Evolutionary conservation across 805 yeast species (phyloP), one percentile per base, ranked within the genome.

Genomic region (Candida sonorensis): DNA sequence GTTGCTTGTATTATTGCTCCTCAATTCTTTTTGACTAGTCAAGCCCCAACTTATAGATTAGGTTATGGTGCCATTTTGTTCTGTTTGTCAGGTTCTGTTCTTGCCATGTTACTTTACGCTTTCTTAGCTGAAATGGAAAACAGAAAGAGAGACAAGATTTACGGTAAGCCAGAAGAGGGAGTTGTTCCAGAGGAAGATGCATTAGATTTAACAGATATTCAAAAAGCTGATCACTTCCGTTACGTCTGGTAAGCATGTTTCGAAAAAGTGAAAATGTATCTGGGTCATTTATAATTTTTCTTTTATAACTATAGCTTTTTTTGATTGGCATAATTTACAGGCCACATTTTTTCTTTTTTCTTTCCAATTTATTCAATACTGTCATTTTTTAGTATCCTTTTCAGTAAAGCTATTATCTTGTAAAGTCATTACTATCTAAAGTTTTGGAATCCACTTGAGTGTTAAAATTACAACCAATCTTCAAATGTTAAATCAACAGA

Each of bases 1-100:
- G 48, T 72, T 25, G 59, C 71, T 17, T 72, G 72, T 38, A 59
- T 72, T 14, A 64, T 71, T 17, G 66, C 73, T 6, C 77, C 79
- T 4, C 78, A 72, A 46, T 41, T 72, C 15, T 73, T 76, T 72
- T 59, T 62, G 42, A 54, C 45, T 7, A 49, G 44, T n/a, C 67
- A 66, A 40, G 60, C 65, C 7, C 78, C 79, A 29, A 51, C 65
- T 35, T 68, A 60, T 42, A 38, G 49, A 11, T 59, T 64, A 2
- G 68, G 36, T 11, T 37, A 31, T 19, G 30, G 26, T 11, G 35
- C 44, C 5, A 37, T 37, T 32, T 28, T 36, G 16, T 29, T 29
- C 17, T 29, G 29, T 17, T 7, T 26, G 35, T 32, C 22, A 32
- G 37, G 13, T 33, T 35, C 31, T 33, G 37, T 25, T 10, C 35